phyloP scores from a whole-genome alignment of 345 rosid species.

The Cardamine chenopodiifolia region DNA sequence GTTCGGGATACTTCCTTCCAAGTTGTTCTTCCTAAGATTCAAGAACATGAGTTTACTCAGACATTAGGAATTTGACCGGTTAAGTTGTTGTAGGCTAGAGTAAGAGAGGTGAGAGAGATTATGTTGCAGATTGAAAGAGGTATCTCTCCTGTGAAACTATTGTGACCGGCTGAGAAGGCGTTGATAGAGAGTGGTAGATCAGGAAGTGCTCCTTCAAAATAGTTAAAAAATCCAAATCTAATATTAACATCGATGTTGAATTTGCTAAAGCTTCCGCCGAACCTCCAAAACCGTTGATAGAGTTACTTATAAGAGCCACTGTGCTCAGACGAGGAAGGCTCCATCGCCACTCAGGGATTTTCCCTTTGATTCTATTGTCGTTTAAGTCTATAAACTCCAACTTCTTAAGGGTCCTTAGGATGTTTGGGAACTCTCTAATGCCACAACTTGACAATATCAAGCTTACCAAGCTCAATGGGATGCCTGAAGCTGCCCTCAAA shows the following conservation, averaged over 20 bases:
- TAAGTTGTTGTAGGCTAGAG: neutral
- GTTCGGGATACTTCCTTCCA: neutral
- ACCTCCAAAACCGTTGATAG: neutral
- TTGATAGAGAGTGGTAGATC: neutral
- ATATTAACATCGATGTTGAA: no score
- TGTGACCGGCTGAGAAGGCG: no score
- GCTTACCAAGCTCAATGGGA: no score
- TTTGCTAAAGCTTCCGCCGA: neutral
- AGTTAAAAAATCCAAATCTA: no score
- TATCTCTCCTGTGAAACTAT: neutral
- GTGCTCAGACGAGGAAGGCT: neutral
- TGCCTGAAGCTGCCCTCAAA: neutral
- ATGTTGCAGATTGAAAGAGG: neutral
- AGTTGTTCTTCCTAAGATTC: neutral
- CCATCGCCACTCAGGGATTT: neutral
- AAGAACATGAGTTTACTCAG: rapidly evolving
- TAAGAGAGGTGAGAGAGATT: neutral
- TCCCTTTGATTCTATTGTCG: neutral
- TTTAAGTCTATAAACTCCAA: neutral
- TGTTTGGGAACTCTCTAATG: neutral
- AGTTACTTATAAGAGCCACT: no score
- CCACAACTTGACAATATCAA: no score
- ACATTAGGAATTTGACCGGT: no score
- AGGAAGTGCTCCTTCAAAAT: no score
- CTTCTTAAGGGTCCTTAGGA: neutral